Evolutionary conservation across 192 early-diverging fungal species (phyloP).

Genomic region (Paraglomus brasilianum): DNA sequence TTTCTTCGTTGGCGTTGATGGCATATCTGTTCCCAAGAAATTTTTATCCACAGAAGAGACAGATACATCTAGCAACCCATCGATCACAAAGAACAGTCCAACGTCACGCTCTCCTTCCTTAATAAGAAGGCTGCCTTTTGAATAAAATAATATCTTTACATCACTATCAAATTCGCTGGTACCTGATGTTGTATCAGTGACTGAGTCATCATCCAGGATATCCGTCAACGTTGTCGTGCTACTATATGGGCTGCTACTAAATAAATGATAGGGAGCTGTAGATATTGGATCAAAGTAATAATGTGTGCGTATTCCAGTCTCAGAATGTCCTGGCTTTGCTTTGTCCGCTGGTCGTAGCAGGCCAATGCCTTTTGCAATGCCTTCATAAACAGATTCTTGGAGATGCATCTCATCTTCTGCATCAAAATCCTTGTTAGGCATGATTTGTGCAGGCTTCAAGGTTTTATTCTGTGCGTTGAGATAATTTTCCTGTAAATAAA

Average conservation of each 20-base stretch:
- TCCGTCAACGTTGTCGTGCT: constrained; percentile 7
- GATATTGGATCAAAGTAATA: constrained; percentile 6
- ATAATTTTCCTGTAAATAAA: constrained; percentile 31
- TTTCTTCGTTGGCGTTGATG: constrained; percentile 30
- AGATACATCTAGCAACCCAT: constrained; percentile 79
- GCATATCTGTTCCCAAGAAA: constrained; percentile 10
- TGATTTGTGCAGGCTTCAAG: constrained; percentile 30
- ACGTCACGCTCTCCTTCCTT: constrained; percentile 79
- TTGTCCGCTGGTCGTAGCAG: constrained; percentile 35
- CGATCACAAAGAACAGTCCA: constrained; percentile 92
- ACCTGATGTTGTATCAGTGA: constrained; percentile 25
- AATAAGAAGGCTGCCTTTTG: constrained; percentile 70
- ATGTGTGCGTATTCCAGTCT: constrained; percentile 22
- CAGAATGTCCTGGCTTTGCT: constrained; percentile 3
- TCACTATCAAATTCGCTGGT: constrained; percentile 55
- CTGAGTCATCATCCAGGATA: constrained; percentile 29
- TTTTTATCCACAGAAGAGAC: constrained; percentile 44
- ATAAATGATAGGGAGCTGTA: not conserved
- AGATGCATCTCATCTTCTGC: constrained; percentile 59
- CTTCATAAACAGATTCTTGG: constrained; percentile 59
- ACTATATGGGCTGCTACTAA: constrained; percentile 2
- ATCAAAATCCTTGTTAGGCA: constrained; percentile 46
- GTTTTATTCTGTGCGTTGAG: constrained; percentile 11
- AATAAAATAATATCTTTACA: constrained; percentile 72
- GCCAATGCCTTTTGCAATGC: constrained; percentile 63